phyloP scores from a whole-genome alignment of 495 filamentous ascomycete genomes.

The Penicillium argentinense region DNA sequence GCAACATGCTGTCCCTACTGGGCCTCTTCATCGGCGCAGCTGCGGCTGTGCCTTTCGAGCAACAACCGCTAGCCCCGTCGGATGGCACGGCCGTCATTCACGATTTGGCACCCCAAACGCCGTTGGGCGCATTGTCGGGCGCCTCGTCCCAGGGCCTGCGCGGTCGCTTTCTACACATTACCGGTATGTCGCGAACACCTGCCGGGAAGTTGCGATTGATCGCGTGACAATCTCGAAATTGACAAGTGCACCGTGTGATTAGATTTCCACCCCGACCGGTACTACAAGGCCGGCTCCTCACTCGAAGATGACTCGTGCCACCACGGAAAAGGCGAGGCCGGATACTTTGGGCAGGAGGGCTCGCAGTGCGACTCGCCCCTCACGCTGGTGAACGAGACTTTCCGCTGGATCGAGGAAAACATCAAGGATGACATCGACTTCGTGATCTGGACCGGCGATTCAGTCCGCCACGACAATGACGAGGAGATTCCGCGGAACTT shows the following conservation, averaged over 20 bases:
- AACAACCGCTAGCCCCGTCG: not conserved
- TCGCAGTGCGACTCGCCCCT: conserved; percentile 85
- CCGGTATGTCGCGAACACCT: conserved; percentile 58
- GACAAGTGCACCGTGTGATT: conserved; percentile 7
- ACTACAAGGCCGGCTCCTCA: conserved; percentile 76
- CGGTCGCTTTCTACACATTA: conserved; percentile 92
- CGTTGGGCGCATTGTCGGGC: no score
- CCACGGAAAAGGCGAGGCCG: conserved; percentile 71
- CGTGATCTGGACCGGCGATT: conserved; percentile 96
- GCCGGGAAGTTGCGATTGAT: not conserved
- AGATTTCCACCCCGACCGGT: conserved; percentile 90
- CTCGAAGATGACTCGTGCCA: conserved; percentile 72
- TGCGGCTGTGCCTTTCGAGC: not conserved
- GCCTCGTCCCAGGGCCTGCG: conserved; percentile 18
- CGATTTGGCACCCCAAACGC: no score
- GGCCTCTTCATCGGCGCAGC: not conserved
- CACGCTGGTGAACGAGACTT: conserved; percentile 81
- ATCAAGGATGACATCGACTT: conserved; percentile 87
- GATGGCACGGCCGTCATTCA: no score
- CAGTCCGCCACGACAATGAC: conserved; percentile 92
- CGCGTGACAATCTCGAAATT: not conserved
- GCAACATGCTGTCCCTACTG: not conserved
- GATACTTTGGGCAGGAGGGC: conserved; percentile 78
- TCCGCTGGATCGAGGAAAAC: conserved; percentile 86
- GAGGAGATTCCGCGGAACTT: conserved; percentile 73